These are phyloP conservation scores for Diospyros kaki DNA, from an alignment of 148 eudicot genomes.

Conservation along the genomic window DNA sequence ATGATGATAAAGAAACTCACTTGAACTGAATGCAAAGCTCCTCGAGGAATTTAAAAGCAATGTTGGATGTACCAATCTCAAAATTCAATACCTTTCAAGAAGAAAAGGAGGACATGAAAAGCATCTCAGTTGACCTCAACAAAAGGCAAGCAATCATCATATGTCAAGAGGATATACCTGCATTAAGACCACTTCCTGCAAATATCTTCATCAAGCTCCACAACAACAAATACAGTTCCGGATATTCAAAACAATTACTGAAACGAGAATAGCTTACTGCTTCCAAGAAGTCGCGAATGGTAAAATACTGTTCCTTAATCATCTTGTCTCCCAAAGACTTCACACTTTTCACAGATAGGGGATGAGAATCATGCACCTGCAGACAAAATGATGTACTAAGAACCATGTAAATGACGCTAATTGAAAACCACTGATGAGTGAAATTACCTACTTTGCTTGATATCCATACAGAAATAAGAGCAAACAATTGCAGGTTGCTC, in stretches of 20 bases:
- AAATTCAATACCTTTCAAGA: conserved; percentile 40
- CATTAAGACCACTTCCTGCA: conserved; percentile 60
- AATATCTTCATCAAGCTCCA: conserved; percentile 13
- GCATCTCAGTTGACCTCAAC: background rate
- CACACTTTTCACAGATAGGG: conserved; percentile 44
- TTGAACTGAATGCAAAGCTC: conserved; percentile 50
- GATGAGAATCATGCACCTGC: conserved; percentile 59
- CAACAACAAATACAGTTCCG: background rate
- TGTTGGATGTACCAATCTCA: conserved; percentile 55
- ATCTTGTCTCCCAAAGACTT: conserved; percentile 50
- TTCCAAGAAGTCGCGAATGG: conserved; percentile 52
- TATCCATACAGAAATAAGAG: conserved; percentile 77
- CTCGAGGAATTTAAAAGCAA: conserved; percentile 44
- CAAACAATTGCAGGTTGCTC: conserved; percentile 76
- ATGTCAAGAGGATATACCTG: conserved; percentile 24
- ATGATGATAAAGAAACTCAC: conserved; percentile 23
- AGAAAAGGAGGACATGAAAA: conserved; percentile 10
- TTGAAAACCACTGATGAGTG: background rate
- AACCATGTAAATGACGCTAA: background rate
- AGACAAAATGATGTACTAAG: conserved; percentile 8
- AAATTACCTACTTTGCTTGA: conserved; percentile 50
- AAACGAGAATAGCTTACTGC: conserved; percentile 35
- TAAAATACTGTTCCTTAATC: conserved; percentile 72
- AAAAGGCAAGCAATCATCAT: background rate
- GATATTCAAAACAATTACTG: background rate